These are phyloP conservation scores for Begonia fuchsioides DNA, from an alignment of 306 rosid genomes.

Conservation along the genomic window DNA sequence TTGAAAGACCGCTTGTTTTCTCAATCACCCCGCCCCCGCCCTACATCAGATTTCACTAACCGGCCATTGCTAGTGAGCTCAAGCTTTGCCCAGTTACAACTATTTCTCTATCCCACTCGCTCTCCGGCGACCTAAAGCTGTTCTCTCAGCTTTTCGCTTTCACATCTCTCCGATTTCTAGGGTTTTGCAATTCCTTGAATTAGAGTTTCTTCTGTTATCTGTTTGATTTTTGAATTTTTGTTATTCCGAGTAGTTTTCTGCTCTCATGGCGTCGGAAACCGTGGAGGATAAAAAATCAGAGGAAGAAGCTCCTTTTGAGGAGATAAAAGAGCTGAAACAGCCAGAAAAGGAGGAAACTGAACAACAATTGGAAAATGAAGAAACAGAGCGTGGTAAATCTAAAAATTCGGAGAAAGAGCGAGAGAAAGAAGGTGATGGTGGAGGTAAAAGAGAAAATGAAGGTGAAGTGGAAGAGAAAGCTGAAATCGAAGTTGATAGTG, in stretches of 20 bases:
- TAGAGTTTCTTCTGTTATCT: conserved; percentile 19
- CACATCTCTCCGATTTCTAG: conserved; percentile 10
- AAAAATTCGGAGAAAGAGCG: conserved; percentile 3
- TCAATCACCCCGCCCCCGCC: conserved; percentile 3
- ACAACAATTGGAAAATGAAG: not conserved
- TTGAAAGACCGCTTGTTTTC: conserved; percentile 10
- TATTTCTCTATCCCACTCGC: conserved; percentile 2
- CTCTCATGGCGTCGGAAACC: conserved; percentile 58
- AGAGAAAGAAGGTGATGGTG: conserved; percentile 2
- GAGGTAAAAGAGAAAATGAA: conserved; percentile 5
- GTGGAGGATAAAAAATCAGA: conserved; percentile 42
- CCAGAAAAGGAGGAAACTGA: not conserved
- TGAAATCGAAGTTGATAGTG: conserved; percentile 8
- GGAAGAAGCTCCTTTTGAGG: conserved; percentile 20
- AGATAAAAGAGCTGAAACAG: conserved; percentile 5
- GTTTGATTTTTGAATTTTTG: not conserved
- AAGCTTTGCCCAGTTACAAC: not conserved
- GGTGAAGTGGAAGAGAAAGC: conserved; percentile 7
- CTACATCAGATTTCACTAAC: conserved; percentile 2
- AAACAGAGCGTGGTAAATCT: not conserved
- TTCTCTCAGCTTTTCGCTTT: not conserved
- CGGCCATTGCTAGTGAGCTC: too few relatives aligned
- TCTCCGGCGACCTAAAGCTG: not conserved
- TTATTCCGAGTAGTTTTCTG: not conserved
- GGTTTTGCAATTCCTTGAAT: conserved; percentile 19